phyloP scores from a whole-genome alignment of 2,329 filamentous ascomycete species.

The Immersiporthe knoxdaviesiana region DNA sequence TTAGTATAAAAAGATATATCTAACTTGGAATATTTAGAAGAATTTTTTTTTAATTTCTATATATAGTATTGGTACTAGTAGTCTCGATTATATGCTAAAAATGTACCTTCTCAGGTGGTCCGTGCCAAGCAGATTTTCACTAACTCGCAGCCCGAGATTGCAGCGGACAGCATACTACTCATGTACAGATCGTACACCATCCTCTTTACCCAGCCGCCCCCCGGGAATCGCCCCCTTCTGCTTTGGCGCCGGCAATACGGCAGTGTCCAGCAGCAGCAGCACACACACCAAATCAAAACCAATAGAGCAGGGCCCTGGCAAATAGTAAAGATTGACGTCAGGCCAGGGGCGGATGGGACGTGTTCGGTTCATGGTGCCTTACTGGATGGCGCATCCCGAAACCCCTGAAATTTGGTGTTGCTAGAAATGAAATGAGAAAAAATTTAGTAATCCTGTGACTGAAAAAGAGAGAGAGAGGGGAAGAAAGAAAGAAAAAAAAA shows the following conservation, averaged over 20 bases:
- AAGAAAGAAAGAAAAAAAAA: background rate
- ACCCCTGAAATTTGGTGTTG: background rate
- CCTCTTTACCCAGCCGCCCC: background rate
- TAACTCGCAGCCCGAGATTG: too few species aligned
- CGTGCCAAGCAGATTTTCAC: too few species aligned
- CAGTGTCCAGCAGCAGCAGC: background rate
- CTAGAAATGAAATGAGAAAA: background rate
- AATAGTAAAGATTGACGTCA: background rate
- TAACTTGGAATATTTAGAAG: too few species aligned
- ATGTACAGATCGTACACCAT: too few species aligned
- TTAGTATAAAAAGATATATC: too few species aligned
- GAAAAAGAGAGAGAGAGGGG: background rate
- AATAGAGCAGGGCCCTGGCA: background rate
- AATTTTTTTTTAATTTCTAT: too few species aligned
- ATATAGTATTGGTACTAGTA: too few species aligned
- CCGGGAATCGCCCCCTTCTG: background rate
- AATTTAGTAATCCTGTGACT: background rate
- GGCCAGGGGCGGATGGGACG: background rate
- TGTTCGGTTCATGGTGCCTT: background rate
- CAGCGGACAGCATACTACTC: too few species aligned
- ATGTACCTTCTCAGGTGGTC: too few species aligned
- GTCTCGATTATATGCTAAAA: too few species aligned
- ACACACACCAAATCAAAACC: background rate
- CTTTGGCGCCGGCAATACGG: conserved; percentile 11
- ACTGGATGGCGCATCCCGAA: background rate